These are phyloP conservation scores for Melaleuca alternifolia DNA, from an alignment of 345 rosid genomes.

Conservation along the genomic window DNA sequence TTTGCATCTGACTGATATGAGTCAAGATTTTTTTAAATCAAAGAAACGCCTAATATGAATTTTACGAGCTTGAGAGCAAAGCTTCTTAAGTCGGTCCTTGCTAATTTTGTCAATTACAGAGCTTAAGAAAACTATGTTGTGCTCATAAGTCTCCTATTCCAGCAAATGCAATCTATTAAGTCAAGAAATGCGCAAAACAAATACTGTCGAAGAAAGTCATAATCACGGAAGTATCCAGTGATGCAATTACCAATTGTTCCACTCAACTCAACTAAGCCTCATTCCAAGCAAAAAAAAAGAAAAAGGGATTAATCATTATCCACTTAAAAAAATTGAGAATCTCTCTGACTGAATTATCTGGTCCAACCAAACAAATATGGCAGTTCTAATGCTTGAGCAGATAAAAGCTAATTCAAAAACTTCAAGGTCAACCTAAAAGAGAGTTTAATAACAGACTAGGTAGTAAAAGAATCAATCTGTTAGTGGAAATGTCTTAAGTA, in stretches of 20 bases:
- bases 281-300: neutral
- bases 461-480: neutral
- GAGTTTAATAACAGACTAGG: neutral
- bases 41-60: neutral
- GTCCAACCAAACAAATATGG: neutral
- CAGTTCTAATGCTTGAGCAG: neutral
- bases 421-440: neutral
- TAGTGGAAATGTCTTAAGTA: neutral
- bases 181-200: neutral
- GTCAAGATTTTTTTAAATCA: neutral
- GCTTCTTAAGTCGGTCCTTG: neutral
- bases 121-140: neutral
- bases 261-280: neutral
- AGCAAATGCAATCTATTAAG: neutral
- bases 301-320: neutral
- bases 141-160: neutral
- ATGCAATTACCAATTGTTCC: neutral
- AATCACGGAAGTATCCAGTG: neutral
- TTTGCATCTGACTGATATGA: neutral
- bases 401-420: neutral
- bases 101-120: neutral
- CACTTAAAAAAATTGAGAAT: neutral
- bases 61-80: neutral
- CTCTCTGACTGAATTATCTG: neutral
- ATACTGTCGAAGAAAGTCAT: neutral